Evolutionary conservation across 2,329 filamentous ascomycete species (phyloP), one percentile per base, ranked within the genome.

Genomic region (Hypomyces rosellus): DNA sequence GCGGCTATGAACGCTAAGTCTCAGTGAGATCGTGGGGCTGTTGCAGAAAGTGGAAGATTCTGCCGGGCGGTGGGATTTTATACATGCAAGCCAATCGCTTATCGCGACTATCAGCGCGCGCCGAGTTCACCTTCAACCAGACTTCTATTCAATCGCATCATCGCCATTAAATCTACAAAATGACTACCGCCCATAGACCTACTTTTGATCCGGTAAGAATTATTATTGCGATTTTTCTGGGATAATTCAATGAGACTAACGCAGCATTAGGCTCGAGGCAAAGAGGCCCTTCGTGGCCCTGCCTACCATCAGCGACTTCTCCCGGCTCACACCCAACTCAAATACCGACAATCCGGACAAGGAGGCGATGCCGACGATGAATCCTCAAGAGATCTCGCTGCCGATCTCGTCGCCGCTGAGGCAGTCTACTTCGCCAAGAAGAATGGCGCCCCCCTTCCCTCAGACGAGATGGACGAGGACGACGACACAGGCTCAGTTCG

Each of bases 281-380:
- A 96, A 77, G 93, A 99, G 71, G 89, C 91, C 62, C 86, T 90
- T 53, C 86, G 90, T 63, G 93, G 93, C 44, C 88, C 89, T 45
- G 92, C 90, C 61, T 97, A 96, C 74, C 93, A 99, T 67, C 92
- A 97, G 71, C 87, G 93, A 61, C 86, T 97, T 14, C 84, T 96
- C 13, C 92, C 93, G 34, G 93, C 93, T 33, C 87, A 99, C 69
- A 97, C 89, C 12, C 85, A 89, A 57, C 84, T 99, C 65, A 99
- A 99, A 73, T 87, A 85, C 65, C 82, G 89, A 75, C 84, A 80
- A 43, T 74, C 86, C n/a, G 91, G 90, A 41, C 93, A 99, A 73
- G 93, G 93, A 61, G 88, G 89, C 57, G 85, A 84, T 57, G 86
- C 86, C 33, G 68, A 69, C 46, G 85, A 85, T 34, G 89, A 95